Percentiles rank a stretch among this genome's conserved stretches.
Evolutionary conservation across 2,329 filamentous ascomycete species (phyloP).

Genomic region (Hortaea sp.): DNA sequence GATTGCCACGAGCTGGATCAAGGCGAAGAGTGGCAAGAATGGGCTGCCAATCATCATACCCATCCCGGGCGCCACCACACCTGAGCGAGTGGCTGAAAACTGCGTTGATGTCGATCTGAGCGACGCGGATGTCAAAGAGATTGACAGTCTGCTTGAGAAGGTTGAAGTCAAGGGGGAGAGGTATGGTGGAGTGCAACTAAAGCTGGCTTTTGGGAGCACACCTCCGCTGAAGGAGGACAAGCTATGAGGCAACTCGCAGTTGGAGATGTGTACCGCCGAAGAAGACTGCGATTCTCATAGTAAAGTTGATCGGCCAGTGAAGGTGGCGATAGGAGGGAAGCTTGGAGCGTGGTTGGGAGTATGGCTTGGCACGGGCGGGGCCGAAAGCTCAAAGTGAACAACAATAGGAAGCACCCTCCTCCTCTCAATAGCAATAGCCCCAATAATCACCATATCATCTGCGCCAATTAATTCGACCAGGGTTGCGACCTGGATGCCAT

Average conservation of each 20-base stretch:
- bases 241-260: background rate
- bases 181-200: slow-evolving; percentile 22
- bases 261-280: background rate
- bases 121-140: slow-evolving; percentile 40
- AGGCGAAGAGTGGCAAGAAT: slow-evolving; percentile 30
- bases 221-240: slow-evolving; percentile 12
- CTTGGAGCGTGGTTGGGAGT: too few relatives aligned
- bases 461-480: too few relatives aligned
- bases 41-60: slow-evolving; percentile 37
- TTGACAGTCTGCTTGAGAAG: slow-evolving; percentile 42
- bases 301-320: too few relatives aligned
- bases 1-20: slow-evolving; percentile 41
- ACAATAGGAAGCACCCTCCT: background rate
- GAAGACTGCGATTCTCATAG: too few relatives aligned
- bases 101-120: slow-evolving; percentile 30
- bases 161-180: slow-evolving; percentile 33
- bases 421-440: background rate
- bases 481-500: too few relatives aligned
- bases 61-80: slow-evolving; percentile 32
- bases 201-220: slow-evolving; percentile 19
- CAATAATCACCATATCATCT: too few relatives aligned
- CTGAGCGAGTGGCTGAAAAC: slow-evolving; percentile 33
- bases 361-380: too few relatives aligned
- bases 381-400: background rate
- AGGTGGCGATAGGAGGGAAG: too few relatives aligned